Conservation (phyloP, 805 yeast genomes). For the Yarrowia osloensis region DNA sequence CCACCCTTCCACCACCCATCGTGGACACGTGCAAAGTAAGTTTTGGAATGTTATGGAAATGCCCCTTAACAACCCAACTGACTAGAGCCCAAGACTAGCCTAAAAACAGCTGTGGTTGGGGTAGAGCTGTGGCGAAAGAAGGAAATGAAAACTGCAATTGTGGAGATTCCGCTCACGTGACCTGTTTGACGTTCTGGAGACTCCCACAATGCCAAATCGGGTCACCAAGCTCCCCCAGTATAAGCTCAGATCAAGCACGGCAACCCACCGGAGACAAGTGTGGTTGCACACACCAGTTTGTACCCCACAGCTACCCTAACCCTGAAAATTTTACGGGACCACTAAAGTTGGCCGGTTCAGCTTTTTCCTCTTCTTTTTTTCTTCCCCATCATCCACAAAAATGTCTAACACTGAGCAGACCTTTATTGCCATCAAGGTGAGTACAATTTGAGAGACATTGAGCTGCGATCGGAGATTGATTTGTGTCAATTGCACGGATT, state of each 20-base stretch:
- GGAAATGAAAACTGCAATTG: background rate
- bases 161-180: background rate
- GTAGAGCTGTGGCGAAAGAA: background rate
- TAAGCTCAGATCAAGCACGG: background rate
- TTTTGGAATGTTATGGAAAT: slow-evolving; percentile 15
- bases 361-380: background rate
- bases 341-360: background rate
- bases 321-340: slow-evolving; percentile 16
- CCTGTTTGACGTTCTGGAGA: background rate
- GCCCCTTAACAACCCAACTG: background rate
- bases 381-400: slow-evolving; percentile 24
- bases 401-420: slow-evolving; percentile 39
- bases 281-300: too few species aligned
- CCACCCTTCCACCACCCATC: background rate
- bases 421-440: slow-evolving; percentile 46
- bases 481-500: background rate
- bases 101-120: background rate
- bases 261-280: slow-evolving; percentile 4
- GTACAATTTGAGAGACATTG: slow-evolving; percentile 30
- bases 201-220: too few species aligned
- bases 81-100: background rate
- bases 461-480: background rate
- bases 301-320: background rate
- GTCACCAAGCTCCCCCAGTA: background rate
- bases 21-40: background rate